Evolutionary conservation across 331 rosid genomes (phyloP).

Genomic region (Malus hybrid): DNA sequence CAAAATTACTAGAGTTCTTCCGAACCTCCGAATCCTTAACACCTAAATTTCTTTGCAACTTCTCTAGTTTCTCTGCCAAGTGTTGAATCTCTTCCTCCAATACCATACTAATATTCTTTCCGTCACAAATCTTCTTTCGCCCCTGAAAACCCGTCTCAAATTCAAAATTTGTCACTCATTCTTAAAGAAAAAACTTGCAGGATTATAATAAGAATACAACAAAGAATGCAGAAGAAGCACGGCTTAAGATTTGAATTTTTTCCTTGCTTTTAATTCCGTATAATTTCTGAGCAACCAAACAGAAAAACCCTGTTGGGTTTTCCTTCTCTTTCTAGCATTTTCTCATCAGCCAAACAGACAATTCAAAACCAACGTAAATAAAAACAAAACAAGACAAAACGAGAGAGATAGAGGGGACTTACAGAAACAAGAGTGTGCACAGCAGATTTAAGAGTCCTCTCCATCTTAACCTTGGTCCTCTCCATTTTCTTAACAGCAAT

Average conservation of each 20-base stretch:
- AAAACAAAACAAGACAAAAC: background rate
- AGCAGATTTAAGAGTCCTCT: slow-evolving; percentile 57
- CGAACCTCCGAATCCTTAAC: slow-evolving; percentile 23
- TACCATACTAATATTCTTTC: slow-evolving; percentile 31
- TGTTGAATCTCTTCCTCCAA: slow-evolving; percentile 61
- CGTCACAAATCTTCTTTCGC: slow-evolving; percentile 57
- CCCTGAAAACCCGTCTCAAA: slow-evolving; percentile 43
- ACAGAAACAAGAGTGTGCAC: slow-evolving; percentile 69
- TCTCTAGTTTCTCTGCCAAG: slow-evolving; percentile 57
- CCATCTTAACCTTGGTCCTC: slow-evolving; percentile 48
- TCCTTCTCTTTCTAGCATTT: too few species aligned
- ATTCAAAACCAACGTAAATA: background rate
- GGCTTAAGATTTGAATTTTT: background rate
- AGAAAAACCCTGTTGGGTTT: background rate
- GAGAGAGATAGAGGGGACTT: slow-evolving; percentile 14
- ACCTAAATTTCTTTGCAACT: slow-evolving; percentile 46
- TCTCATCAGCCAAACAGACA: background rate
- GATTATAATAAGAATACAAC: background rate
- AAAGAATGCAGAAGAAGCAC: background rate
- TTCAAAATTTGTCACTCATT: background rate
- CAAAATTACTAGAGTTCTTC: slow-evolving; percentile 40
- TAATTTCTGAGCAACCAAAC: background rate
- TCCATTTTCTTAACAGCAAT: slow-evolving; percentile 58
- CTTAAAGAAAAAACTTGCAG: too few species aligned
- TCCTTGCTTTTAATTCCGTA: background rate